Percentiles rank a stretch among this genome's conserved stretches.
Evolutionary conservation across 1,284 basidiomycete species (phyloP).

Genomic region (Entoloma clypeatum): DNA sequence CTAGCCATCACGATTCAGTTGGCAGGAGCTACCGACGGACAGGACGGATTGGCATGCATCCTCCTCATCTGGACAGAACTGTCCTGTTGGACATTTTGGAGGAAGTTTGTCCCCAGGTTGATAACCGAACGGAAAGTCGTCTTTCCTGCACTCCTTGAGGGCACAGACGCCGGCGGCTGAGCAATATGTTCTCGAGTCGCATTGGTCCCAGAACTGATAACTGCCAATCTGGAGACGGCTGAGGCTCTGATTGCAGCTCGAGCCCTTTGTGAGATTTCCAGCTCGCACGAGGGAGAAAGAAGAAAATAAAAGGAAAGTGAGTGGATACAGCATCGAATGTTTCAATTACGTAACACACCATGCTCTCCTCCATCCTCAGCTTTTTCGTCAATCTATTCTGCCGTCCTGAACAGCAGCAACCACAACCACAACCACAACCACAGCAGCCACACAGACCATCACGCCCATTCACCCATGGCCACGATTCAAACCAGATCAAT

Average conservation of each 20-base stretch:
- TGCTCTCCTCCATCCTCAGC: conserved; percentile 4
- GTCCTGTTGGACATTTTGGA: conserved; percentile 52
- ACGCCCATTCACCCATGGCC: conserved; percentile 3
- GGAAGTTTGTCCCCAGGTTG: conserved; percentile 45
- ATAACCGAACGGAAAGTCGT: conserved; percentile 76
- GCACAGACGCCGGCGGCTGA: conserved; percentile 52
- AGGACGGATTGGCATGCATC: conserved; percentile 64
- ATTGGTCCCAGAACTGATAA: conserved; percentile 75
- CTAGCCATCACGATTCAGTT: conserved; percentile 84
- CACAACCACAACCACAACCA: conserved; percentile 6
- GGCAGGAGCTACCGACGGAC: conserved; percentile 65
- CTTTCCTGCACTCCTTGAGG: conserved; percentile 66
- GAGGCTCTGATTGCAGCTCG: conserved; percentile 48
- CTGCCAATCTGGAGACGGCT: conserved; percentile 72
- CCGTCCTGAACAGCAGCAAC: conserved; percentile 2
- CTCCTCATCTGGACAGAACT: conserved; percentile 85
- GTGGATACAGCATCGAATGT: too few relatives aligned
- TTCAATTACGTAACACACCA: too few relatives aligned
- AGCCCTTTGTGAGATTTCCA: conserved; percentile 41
- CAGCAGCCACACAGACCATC: conserved; percentile 1
- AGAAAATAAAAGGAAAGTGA: conserved; percentile 40
- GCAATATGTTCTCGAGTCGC: conserved; percentile 70
- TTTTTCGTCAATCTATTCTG: conserved; percentile 3
- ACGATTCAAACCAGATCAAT: conserved; percentile 66
- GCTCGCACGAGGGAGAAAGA: conserved; percentile 36